Percentiles rank a stretch among this genome's conserved stretches.
Evolutionary conservation across 441 rosid genomes (phyloP).

Genomic region (Populus tomentosa): DNA sequence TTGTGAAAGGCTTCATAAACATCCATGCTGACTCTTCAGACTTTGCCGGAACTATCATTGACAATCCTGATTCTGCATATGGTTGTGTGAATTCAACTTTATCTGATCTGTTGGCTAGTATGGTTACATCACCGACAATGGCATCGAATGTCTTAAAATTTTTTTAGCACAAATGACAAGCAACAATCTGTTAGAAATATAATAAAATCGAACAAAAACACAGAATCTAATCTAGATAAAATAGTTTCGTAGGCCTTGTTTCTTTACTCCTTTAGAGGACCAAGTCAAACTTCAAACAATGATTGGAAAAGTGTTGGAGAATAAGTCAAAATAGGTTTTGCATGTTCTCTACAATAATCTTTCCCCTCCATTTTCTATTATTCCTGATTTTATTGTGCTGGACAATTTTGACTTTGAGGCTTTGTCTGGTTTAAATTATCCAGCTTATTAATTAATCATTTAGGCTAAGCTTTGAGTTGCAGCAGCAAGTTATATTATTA

Average conservation of each 20-base stretch:
- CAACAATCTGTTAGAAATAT: background rate
- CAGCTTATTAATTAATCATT: background rate
- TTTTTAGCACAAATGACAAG: background rate
- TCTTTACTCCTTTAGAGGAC: too few relatives aligned
- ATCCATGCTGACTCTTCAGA: constrained; percentile 25
- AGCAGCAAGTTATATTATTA: background rate
- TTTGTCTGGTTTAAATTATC: background rate
- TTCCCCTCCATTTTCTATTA: too few relatives aligned
- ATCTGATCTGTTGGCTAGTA: constrained; percentile 23
- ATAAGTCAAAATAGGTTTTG: too few relatives aligned
- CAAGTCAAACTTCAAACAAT: too few relatives aligned
- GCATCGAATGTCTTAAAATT: constrained; percentile 25
- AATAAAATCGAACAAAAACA: too few relatives aligned
- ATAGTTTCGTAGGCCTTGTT: too few relatives aligned
- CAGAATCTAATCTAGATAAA: too few relatives aligned
- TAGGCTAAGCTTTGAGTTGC: background rate
- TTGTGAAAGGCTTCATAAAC: constrained; percentile 40
- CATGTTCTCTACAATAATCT: too few relatives aligned
- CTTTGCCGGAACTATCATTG: constrained; percentile 31
- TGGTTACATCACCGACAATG: constrained; percentile 38
- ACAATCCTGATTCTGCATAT: constrained; percentile 34
- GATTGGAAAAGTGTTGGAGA: too few relatives aligned
- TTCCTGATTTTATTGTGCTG: background rate
- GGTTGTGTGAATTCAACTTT: constrained; percentile 43
- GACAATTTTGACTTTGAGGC: background rate